Evolutionary conservation across 1,284 basidiomycete genomes (phyloP).

Genomic region (Moniliella sp.): DNA sequence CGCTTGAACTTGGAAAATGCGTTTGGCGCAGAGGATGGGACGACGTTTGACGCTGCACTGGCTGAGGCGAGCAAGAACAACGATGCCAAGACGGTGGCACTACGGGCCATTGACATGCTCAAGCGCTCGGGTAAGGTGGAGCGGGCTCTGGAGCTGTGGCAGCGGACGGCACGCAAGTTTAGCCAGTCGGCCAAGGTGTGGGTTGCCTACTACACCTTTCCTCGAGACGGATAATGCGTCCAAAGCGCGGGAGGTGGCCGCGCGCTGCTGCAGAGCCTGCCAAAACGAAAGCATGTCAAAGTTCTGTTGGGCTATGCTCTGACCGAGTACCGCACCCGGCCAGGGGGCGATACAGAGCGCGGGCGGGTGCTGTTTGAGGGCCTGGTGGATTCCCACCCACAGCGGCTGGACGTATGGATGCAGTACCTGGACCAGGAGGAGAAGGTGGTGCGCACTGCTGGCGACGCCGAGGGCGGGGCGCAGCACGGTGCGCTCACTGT

Average conservation of each 20-base stretch:
- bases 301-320: conserved; percentile 83
- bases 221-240: conserved; percentile 53
- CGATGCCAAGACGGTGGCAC: conserved; percentile 70
- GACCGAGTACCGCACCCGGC: conserved; percentile 74
- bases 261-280: conserved; percentile 75
- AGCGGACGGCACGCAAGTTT: conserved; percentile 55
- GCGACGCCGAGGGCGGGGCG: neutral
- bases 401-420: conserved; percentile 83
- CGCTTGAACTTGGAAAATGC: conserved; percentile 81
- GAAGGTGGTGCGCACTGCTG: conserved; percentile 36
- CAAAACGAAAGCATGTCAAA: conserved; percentile 81
- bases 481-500: conserved; percentile 46
- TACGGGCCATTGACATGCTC: conserved; percentile 63
- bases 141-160: conserved; percentile 16
- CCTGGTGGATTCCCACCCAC: conserved; percentile 76
- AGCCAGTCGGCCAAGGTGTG: conserved; percentile 72
- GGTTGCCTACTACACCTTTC: conserved; percentile 55
- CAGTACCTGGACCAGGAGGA: conserved; percentile 91
- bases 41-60: conserved; percentile 58
- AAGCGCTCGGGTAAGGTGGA: conserved; percentile 53
- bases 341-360: conserved; percentile 80
- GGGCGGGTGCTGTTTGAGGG: conserved; percentile 92
- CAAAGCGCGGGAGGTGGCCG: conserved; percentile 62
- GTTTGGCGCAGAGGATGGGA: conserved; percentile 54
- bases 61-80: conserved; percentile 73